Conservation (phyloP, 345 rosid genomes). For the Populus pruinosa region DNA sequence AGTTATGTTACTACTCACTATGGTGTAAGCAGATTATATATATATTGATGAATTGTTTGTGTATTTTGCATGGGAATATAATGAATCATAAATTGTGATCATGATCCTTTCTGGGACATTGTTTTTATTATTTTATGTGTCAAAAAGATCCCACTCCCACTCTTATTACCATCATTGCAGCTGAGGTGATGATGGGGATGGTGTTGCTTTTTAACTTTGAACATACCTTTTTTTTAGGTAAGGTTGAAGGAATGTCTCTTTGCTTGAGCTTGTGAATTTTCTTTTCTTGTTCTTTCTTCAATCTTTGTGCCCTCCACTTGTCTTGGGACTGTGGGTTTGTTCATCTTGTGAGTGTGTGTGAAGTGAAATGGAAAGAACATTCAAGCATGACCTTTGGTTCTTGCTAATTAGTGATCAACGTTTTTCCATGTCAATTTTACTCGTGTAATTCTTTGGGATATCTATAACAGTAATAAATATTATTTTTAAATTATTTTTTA, state of each 20-base stretch:
- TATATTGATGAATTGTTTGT: not conserved
- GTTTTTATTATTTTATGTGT: not conserved
- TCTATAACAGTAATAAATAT: too few relatives aligned
- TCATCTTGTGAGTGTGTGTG: not conserved
- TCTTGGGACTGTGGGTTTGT: slow-evolving; percentile 9
- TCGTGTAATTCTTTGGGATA: not conserved
- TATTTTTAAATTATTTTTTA: too few relatives aligned
- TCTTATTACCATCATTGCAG: slow-evolving; percentile 40
- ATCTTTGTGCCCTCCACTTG: slow-evolving; percentile 24
- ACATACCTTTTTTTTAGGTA: slow-evolving; percentile 17
- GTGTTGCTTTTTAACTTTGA: slow-evolving; percentile 25
- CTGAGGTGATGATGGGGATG: slow-evolving; percentile 44
- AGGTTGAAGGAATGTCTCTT: slow-evolving; percentile 41
- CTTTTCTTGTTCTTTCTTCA: slow-evolving; percentile 11
- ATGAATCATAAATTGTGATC: not conserved
- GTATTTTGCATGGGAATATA: slow-evolving; percentile 37
- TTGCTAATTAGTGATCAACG: not conserved
- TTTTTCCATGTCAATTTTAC: not conserved
- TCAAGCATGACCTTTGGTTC: not conserved
- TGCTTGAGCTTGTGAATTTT: slow-evolving; percentile 23
- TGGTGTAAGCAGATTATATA: not conserved
- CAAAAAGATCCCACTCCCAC: slow-evolving; percentile 24
- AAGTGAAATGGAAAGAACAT: not conserved
- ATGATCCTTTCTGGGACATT: not conserved
- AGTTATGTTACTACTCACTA: not conserved